Base-by-base conservation (phyloP, 1,284 basidiomycete species). In the Cystobasidium slooffiae region DNA sequence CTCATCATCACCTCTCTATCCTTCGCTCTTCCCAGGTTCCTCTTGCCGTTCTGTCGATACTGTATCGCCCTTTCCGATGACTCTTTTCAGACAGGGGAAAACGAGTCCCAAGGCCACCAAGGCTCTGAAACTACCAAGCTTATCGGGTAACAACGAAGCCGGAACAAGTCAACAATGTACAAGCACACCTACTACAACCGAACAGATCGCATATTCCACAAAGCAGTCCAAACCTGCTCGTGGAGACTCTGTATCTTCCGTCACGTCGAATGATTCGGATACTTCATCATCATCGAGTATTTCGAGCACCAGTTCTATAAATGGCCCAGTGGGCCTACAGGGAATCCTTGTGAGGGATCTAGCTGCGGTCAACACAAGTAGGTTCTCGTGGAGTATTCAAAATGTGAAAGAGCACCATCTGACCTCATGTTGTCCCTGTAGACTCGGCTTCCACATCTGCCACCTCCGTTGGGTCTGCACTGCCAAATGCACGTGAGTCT, bases 51-150 rank as follows among this genome's bases (percentile, higher is more conserved):
- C n/a, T 53, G 3, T 9, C n/a, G n/a, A 20, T 22, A 18, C 51
- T 14, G 51, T 12, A 37, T 37, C 31, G 18, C 18, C 5, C 31
- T 31, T 31, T 31, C 5, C 12, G 10, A 59, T 59, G 56, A 59
- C 56, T 59, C 56, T 59, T 39, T 59, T 59, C 37, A 31, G 56
- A n/a, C 56, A 59, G 39, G 39, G 56, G 18, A 39, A n/a, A 59
- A 41, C 14, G 18, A 41, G 56, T 39, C 56, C 39, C 5, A 59
- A 59, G 43, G 39, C 56, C 18, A 41, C 10, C 55, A 58, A 37
- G 39, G 18, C 31, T 6, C 24, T 31, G 53, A 56, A 59, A 39
- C 9, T 59, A 12, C 39, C 56, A 39, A 41, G 56, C 37, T 18
- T 41, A 41, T n/a, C 53, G 53, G 56, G 56, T 39, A 59, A 31